Evolutionary conservation across 2,329 filamentous ascomycete species (phyloP), one percentile per base, ranked within the genome.

Genomic region (Aspergillus japonicus): DNA sequence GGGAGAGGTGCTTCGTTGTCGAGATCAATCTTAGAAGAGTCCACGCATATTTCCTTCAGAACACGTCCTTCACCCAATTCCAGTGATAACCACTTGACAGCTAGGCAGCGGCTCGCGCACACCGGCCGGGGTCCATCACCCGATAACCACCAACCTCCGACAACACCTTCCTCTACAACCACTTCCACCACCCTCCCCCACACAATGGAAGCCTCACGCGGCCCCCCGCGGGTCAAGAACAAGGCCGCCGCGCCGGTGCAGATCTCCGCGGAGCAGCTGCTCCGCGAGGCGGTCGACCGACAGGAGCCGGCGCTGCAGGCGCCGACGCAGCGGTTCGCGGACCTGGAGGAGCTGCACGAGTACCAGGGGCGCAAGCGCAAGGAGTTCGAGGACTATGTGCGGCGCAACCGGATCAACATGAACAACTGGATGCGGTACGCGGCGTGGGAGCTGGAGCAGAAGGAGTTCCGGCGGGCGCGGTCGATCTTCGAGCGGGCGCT

Each of bases 361-460:
- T 96, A 91, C 77, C 95, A 99, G 78, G 94, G 93, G 57, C 87
- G 95, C 65, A 98, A 98, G 80, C 85, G 95, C 68, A 95, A 93
- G 77, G 95, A 96, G 72, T 99, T 96, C 69, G 95, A 99, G 78
- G 91, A 96, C 81, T 98, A 98, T 88, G 91, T 98, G 62, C 89
- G 92, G 65, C 90, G 95, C 65, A 98, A 98, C 74, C 82, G 94
- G 71, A 85, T 97, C 74, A 96, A 96, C 73, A 92, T 98, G 84
- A 96, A 96, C 82, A 98, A 98, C 78, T 99, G 95, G 95, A 92
- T 95, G 84, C 90, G 93, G 71, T 99, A 99, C 82, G 94, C 95
- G 58, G 87, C 91, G 68, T 99, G 93, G 91, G 95, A 99, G 80
- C 84, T 98, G 62, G 94, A 99, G 75, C 95, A 99, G 79, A 98